Base-by-base conservation (phyloP, 2,329 filamentous ascomycete genomes). In the Epichloe amarillans region DNA sequence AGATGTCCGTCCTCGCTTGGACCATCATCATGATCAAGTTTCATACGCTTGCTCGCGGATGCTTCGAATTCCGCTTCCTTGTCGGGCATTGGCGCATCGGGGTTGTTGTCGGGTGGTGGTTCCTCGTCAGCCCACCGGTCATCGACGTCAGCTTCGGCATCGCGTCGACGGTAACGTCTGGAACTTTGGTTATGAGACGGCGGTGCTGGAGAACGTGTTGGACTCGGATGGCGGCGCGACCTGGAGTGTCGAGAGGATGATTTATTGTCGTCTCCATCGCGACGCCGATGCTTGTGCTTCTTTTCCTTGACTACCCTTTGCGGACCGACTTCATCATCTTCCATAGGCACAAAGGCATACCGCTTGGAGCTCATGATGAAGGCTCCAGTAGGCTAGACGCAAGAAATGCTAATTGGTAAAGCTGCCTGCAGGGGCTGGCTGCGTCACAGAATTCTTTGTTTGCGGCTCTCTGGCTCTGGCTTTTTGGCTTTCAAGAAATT, bases 91-190 rank as follows among this genome's bases (percentile, higher is more conserved):
- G 21, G 15, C 11, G 45, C 40, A 33, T 69, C 71, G 4, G 65
- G 62, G 5, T 57, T 61, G 5, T 57, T 61, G 15, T 70, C 69
- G 0, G 74, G 72, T 0, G 65, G 63, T 26, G 71, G 70, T 58
- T 87, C 85, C 61, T 90, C 85, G 58, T 93, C 87, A 1, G 82
- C 88, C 88, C 88, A 94, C 50, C 86, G 73, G 60, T 89, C 84
- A 46, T 89, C 84, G 56, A 84, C 83, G 55, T 86, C 79, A 36
- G 52, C 62, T 56, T 66, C 61, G 57, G 65, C 54, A 56, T 68
- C 64, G 62, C 66, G 65, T 62, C 61, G 70, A 50, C 68, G 69
- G 51, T 72, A 71, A 26, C 69, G 64, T 53, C 70, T 74, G 2
- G 69, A 63, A 15, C 64, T 67, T 30, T 61, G 63, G 33, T 50